These are phyloP conservation scores for Parastagonospora avenae DNA, from an alignment of 2,329 filamentous ascomycete genomes.

Conservation along the genomic window DNA sequence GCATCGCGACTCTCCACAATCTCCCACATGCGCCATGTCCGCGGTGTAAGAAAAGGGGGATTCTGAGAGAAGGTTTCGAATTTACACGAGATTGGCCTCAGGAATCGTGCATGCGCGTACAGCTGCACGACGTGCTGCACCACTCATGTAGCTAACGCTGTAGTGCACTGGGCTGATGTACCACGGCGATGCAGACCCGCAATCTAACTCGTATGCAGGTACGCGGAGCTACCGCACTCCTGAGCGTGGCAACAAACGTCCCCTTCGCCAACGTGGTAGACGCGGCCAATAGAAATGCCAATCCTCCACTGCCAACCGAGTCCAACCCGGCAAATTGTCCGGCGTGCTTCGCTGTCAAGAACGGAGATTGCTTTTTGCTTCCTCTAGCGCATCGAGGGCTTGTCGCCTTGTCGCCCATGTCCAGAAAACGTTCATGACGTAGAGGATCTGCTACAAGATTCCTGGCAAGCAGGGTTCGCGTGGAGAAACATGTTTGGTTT, in stretches of 20 bases:
- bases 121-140: conserved; percentile 8
- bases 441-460: background rate
- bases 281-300: background rate
- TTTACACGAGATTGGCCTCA: conserved; percentile 4
- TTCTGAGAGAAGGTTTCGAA: conserved; percentile 3
- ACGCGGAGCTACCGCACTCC: conserved; percentile 28
- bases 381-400: background rate
- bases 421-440: conserved; percentile 1
- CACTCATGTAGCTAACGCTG: conserved; percentile 5
- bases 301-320: background rate
- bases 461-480: background rate
- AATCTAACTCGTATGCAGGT: conserved; percentile 21
- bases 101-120: conserved; percentile 6
- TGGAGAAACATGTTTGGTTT: background rate
- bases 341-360: background rate
- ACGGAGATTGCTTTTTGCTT: background rate
- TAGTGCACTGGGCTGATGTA: conserved; percentile 4
- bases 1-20: conserved; percentile 1
- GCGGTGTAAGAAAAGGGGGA: conserved; percentile 1
- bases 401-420: background rate
- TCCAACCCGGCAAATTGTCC: background rate
- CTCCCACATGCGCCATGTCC: conserved; percentile 7
- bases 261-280: background rate
- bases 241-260: conserved; percentile 9
- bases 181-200: conserved; percentile 11